phyloP scores from a whole-genome alignment of 1,284 basidiomycete species.

The Fomitiporia mediterranea region DNA sequence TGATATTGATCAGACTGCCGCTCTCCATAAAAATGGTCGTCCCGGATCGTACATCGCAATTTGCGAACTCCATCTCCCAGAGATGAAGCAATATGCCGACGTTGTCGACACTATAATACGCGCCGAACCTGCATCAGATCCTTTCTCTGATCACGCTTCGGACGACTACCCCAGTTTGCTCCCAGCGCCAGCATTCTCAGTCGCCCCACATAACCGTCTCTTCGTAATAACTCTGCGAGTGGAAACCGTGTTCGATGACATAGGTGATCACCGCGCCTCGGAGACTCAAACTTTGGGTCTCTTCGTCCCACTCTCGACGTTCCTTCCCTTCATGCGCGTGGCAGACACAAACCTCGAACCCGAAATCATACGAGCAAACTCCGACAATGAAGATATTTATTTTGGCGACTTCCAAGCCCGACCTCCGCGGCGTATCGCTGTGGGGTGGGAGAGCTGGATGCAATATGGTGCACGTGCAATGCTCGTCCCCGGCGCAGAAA shows the following conservation, averaged over 20 bases:
- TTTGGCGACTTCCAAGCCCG: background rate
- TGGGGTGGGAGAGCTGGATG: slow-evolving; percentile 50
- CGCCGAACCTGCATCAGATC: slow-evolving; percentile 51
- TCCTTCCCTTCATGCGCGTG: slow-evolving; percentile 32
- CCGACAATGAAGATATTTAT: background rate
- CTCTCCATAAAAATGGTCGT: slow-evolving; percentile 22
- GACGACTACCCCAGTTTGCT: background rate
- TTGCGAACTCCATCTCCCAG: slow-evolving; percentile 41
- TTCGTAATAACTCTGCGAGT: slow-evolving; percentile 45
- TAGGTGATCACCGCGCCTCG: slow-evolving; percentile 26
- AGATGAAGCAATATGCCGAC: slow-evolving; percentile 27
- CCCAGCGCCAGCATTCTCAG: slow-evolving; percentile 44
- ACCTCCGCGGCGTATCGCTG: background rate
- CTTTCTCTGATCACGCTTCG: slow-evolving; percentile 29
- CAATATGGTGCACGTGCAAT: slow-evolving; percentile 41
- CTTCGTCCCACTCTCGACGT: slow-evolving; percentile 44
- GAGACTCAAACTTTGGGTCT: slow-evolving; percentile 30
- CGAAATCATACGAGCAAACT: slow-evolving; percentile 20
- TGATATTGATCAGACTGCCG: slow-evolving; percentile 12
- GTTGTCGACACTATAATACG: slow-evolving; percentile 40
- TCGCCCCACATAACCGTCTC: slow-evolving; percentile 40
- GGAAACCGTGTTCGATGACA: slow-evolving; percentile 21
- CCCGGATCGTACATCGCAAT: slow-evolving; percentile 25
- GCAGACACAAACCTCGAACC: slow-evolving; percentile 24
- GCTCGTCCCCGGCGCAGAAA: slow-evolving; percentile 31